Conservation (phyloP, 306 rosid species). For the Trifolium fragiferum region DNA sequence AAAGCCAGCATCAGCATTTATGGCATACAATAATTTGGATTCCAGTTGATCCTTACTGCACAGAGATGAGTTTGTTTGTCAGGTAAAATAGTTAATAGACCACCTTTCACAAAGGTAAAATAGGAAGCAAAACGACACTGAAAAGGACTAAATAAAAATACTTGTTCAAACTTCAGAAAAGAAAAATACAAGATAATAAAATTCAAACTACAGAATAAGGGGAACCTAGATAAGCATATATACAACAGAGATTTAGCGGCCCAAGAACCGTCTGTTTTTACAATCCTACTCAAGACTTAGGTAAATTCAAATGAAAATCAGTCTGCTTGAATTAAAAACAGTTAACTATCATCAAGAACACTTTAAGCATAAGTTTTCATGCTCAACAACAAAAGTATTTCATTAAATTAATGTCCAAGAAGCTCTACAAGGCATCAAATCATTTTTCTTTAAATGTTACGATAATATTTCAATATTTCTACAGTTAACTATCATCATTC, state of each 20-base stretch:
- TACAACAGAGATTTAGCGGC: neutral
- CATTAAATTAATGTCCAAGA: neutral
- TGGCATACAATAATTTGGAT: conserved; percentile 84
- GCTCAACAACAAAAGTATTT: too few relatives aligned
- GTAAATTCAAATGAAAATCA: neutral
- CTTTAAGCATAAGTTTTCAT: neutral
- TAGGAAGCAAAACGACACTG: neutral
- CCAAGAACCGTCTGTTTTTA: conserved; percentile 4
- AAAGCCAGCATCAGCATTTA: conserved; percentile 94
- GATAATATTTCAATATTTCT: conserved; percentile 1
- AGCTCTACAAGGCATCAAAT: neutral
- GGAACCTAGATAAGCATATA: neutral
- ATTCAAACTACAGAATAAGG: conserved; percentile 10
- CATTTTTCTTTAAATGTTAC: neutral
- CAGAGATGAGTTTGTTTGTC: conserved; percentile 18
- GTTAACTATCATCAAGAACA: too few relatives aligned
- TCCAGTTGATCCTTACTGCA: conserved; percentile 93
- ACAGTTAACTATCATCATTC: neutral
- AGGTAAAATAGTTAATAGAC: conserved; percentile 14
- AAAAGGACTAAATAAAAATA: neutral
- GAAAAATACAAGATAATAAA: neutral
- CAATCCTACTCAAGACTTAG: neutral
- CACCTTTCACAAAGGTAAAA: neutral
- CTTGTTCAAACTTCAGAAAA: neutral
- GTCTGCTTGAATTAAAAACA: neutral